Evolutionary conservation across 169 alveolate genomes (phyloP), one percentile per base, ranked within the genome.

Genomic region (Plasmodium falciparum): DNA sequence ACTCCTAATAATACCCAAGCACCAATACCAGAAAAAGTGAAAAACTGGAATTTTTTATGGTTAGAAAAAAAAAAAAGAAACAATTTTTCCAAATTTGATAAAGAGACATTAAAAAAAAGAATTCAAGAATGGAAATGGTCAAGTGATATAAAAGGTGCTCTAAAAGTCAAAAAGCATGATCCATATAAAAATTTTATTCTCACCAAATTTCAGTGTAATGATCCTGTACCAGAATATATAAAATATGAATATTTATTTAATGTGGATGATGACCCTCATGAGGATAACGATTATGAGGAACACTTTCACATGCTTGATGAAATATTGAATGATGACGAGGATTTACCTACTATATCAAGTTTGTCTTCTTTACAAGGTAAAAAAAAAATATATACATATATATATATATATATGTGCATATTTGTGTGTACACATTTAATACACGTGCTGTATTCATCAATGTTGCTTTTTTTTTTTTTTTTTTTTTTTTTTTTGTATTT

Each of bases 21-120:
- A 15, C 97, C 97, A 12, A 71, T 63, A 39, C 97, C 97, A 2
- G 73, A 73, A 67, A 93, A 93, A 71, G 97, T 94, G 1, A 88
- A 83, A 12, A 95, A 96, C 20, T 95, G 97, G 97, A 94, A 93
- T 61, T 49, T 78, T n/a, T 93, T 83, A 22, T 96, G 98, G 97
- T 26, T 73, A n/a, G 95, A 94, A 70, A 92, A 80, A 76, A 94
- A 92, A 73, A 73, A 61, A 76, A 90, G 74, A 62, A 89, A 43
- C 45, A 39, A 74, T 49, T 54, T 71, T 54, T 69, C 85, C 9
- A 26, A 24, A 8, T 71, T 73, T 29, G 83, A 83, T 17, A 65
- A 93, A 94, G 95, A 88, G 15, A 88, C 74, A 33, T 92, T 93
- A 93, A 73, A 89, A 88, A 93, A 93, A 74, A 88, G 91, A 88